Percentiles rank a stretch among this genome's conserved stretches.
These are phyloP conservation scores for Populus pruinosa DNA, from an alignment of 345 rosid genomes.

Conservation along the genomic window DNA sequence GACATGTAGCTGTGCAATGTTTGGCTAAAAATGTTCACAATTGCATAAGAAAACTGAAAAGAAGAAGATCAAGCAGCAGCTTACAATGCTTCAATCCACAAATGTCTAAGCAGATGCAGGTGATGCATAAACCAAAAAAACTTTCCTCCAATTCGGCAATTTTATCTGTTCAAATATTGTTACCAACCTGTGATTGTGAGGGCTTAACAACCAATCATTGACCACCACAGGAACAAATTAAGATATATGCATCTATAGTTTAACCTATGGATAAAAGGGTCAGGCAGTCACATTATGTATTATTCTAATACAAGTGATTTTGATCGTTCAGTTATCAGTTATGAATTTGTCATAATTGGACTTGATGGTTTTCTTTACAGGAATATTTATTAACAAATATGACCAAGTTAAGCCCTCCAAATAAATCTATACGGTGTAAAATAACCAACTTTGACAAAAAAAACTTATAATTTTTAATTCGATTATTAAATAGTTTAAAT, in stretches of 20 bases:
- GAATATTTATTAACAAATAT: no score
- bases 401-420: no score
- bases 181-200: slow-evolving; percentile 17
- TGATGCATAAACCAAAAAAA: slow-evolving; percentile 31
- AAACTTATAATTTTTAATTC: no score
- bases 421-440: no score
- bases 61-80: not conserved
- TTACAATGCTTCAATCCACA: not conserved
- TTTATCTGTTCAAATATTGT: not conserved
- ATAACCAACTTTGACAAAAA: no score
- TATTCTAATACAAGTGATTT: no score
- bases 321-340: no score
- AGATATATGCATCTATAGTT: no score
- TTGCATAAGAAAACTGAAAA: not conserved
- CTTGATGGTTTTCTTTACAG: no score
- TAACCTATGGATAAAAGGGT: not conserved
- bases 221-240: not conserved
- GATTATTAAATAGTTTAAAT: no score
- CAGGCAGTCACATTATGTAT: not conserved
- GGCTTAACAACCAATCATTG: slow-evolving; percentile 30
- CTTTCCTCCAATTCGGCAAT: slow-evolving; percentile 18
- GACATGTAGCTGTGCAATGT: not conserved
- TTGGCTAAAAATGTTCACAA: not conserved
- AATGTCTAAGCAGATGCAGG: slow-evolving; percentile 18
- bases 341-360: no score